These are phyloP conservation scores for Suhomyces choctaworum DNA, from an alignment of 1,139 yeast species.

Conservation along the genomic window DNA sequence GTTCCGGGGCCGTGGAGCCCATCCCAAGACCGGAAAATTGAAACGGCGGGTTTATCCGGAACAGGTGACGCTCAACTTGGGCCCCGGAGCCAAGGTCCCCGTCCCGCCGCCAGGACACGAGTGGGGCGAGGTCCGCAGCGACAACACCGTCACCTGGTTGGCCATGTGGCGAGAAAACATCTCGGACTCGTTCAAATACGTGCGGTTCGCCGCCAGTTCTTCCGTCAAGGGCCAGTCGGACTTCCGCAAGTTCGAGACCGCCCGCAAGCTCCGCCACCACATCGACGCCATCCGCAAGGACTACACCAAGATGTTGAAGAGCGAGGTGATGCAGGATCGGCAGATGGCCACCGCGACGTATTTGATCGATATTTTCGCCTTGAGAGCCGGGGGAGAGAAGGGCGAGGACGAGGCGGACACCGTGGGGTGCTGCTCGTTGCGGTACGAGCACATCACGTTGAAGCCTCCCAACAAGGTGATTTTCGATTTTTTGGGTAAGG, in stretches of 20 bases:
- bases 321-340: conserved; percentile 77
- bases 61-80: conserved; percentile 81
- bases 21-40: conserved; percentile 91
- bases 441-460: conserved; percentile 85
- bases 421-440: conserved; percentile 93
- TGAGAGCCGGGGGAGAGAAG: conserved; percentile 98
- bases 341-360: conserved; percentile 95
- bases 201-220: conserved; percentile 87
- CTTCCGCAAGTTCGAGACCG: conserved; percentile 88
- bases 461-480: conserved; percentile 84
- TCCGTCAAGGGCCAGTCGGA: conserved; percentile 91
- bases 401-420: conserved; percentile 98
- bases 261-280: conserved; percentile 75
- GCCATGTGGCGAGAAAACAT: conserved; percentile 98
- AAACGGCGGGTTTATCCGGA: conserved; percentile 85
- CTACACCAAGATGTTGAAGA: conserved; percentile 68
- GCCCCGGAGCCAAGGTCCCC: conserved; percentile 73
- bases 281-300: conserved; percentile 75
- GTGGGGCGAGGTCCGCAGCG: conserved; percentile 91
- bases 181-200: conserved; percentile 80
- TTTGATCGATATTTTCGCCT: conserved; percentile 88
- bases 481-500: conserved; percentile 96
- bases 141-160: conserved; percentile 90
- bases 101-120: conserved; percentile 81
- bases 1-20: conserved; percentile 95